Base-by-base conservation (phyloP, 179 eudicot species). In the Beta lomatogona region DNA sequence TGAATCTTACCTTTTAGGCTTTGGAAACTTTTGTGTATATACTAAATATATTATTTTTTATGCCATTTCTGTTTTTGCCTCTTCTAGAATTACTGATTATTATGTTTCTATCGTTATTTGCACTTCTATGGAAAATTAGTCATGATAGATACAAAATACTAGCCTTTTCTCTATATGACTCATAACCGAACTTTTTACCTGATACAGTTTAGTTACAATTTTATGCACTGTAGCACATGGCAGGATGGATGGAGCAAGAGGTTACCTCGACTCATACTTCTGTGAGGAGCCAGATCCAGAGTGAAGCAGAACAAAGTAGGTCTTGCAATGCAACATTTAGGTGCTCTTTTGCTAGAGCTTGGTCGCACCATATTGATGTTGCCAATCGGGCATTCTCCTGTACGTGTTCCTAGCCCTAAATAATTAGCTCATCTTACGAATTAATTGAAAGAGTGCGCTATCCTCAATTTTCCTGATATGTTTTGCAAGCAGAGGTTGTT, bases 331-430 rank as follows among this genome's bases (percentile, higher is more conserved):
- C 99, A 92, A 81, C 98, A 94, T 83, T 85, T 97, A 80, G 99
- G 99, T 78, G 93, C 99, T 80, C 94, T 97, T 79, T 83, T 94
- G 36, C 90, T 97, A 50, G 99, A 97, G 91, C 94, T 97, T 82
- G 99, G 99, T 61, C 88, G 99, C 83, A 91, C 98, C 75, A 89
- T 91, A 55, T 84, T 97, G 89, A 90, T 90, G 55, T 79, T 94
- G 81, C 95, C 94, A 54, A 88, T 97, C 91, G 99, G 98, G 67
- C 93, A 86, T 75, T 92, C 97, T 88, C 91, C 97, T 82, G 99
- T 97, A 92, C 85, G 89, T 85, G 65, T 41, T 72, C 61, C 12
- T 71, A 67, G 6, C 54, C 50, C 41, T 55, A 8, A 9, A 9
- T 53, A 53, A 9, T 16, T 82, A 54, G 18, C 58, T 45, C 52